Conservation (phyloP, 352 stramenopile genomes). For the Globisporangium barbulae region DNA sequence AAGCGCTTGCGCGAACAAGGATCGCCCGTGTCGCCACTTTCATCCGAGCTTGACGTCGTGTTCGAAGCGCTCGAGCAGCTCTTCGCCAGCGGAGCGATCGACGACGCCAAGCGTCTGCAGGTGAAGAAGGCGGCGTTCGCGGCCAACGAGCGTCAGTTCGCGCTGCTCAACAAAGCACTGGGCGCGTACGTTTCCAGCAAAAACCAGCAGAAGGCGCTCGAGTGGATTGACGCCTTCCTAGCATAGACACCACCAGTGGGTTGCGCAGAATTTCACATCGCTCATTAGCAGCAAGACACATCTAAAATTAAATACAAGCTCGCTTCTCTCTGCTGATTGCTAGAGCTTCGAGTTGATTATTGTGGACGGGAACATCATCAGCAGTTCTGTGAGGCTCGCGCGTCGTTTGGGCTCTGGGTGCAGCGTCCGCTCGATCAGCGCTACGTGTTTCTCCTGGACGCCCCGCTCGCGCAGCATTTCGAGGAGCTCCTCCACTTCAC, state of each 20-base stretch:
- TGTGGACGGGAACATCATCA: slow-evolving; percentile 29
- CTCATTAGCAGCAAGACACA: not conserved
- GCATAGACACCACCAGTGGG: not conserved
- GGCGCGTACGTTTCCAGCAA: slow-evolving; percentile 33
- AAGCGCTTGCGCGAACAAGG: slow-evolving; percentile 43
- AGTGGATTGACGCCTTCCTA: slow-evolving; percentile 73
- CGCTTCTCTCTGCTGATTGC: not conserved
- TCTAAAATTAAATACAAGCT: not conserved
- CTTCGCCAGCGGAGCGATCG: slow-evolving; percentile 39
- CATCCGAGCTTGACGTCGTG: slow-evolving; percentile 18
- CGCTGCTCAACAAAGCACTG: slow-evolving; percentile 50
- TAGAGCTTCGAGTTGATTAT: slow-evolving; percentile 43
- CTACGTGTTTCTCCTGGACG: slow-evolving; percentile 29
- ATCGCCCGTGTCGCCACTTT: slow-evolving; percentile 1
- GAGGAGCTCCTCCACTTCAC: slow-evolving; percentile 56
- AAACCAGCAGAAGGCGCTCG: slow-evolving; percentile 43
- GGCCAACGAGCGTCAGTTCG: slow-evolving; percentile 50
- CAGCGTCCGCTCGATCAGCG: slow-evolving; percentile 44
- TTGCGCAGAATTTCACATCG: not conserved
- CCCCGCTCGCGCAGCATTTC: slow-evolving; percentile 33
- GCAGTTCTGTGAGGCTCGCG: slow-evolving; percentile 38
- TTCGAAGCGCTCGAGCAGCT: slow-evolving; percentile 51
- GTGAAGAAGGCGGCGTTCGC: slow-evolving; percentile 59
- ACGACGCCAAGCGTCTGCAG: slow-evolving; percentile 42
- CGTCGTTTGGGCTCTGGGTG: slow-evolving; percentile 35